These are phyloP conservation scores for Spizellomyces punctatus DNA, from an alignment of 192 early-diverging fungal species.

Conservation along the genomic window DNA sequence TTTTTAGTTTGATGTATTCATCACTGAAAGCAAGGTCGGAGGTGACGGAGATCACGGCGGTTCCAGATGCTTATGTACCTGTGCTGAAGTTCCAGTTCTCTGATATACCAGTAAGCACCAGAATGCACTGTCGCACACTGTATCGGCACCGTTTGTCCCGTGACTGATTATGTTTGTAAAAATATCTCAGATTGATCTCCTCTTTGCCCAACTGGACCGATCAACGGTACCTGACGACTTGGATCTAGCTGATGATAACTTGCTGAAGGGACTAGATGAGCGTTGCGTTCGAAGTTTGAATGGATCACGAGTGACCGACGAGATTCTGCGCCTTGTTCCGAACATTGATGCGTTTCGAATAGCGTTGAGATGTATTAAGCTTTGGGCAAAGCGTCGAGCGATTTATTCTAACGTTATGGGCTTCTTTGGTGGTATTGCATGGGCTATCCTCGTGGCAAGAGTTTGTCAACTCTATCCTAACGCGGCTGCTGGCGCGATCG, in stretches of 20 bases:
- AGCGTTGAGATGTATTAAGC: constrained; percentile 90
- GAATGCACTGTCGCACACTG: too few species aligned
- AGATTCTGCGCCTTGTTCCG: constrained; percentile 91
- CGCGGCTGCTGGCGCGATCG: constrained; percentile 83
- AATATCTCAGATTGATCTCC: constrained; percentile 80
- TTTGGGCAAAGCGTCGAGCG: constrained; percentile 93
- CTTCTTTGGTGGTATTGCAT: constrained; percentile 97
- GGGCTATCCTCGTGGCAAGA: constrained; percentile 96
- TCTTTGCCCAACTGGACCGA: constrained; percentile 79
- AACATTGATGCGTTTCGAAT: constrained; percentile 86
- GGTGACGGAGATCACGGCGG: constrained; percentile 82
- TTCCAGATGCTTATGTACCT: constrained; percentile 91
- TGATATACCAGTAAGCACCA: constrained; percentile 73
- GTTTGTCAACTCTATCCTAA: constrained; percentile 97
- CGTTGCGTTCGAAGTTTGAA: constrained; percentile 86
- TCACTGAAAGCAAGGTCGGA: constrained; percentile 81
- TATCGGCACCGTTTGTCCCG: too few species aligned
- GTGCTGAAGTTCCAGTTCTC: constrained; percentile 94
- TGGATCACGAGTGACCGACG: constrained; percentile 95
- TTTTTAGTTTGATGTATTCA: constrained; percentile 87
- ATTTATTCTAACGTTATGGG: constrained; percentile 98
- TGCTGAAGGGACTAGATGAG: constrained; percentile 89
- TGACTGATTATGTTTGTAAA: too few species aligned
- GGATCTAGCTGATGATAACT: constrained; percentile 80
- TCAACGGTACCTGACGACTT: constrained; percentile 81